Conservation (phyloP, 345 rosid species). For the Dovyalis caffra region DNA sequence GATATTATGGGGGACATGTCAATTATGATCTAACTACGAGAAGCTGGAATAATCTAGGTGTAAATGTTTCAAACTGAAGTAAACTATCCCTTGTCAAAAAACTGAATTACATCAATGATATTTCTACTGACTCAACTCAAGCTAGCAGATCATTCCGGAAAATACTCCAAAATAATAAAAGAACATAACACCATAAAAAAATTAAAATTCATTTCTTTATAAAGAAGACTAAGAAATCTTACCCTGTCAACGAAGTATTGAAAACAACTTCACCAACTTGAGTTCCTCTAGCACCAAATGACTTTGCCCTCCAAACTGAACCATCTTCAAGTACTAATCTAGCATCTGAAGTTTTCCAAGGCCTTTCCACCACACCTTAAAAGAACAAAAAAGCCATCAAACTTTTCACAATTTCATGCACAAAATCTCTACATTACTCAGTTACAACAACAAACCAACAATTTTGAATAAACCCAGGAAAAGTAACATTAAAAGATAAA, state of each 20-base stretch:
- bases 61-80: not conserved
- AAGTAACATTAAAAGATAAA: not conserved
- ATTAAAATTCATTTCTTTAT: not conserved
- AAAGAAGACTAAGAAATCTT: not conserved
- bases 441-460: not conserved
- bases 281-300: conserved; percentile 93
- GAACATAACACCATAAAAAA: not conserved
- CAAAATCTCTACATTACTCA: not conserved
- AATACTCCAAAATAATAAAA: not conserved
- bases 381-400: not conserved
- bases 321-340: conserved; percentile 94
- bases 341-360: conserved; percentile 81
- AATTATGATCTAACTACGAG: not conserved
- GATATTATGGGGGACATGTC: not conserved
- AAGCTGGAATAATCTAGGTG: not conserved
- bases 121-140: not conserved
- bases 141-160: not conserved
- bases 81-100: not conserved
- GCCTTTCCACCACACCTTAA: conserved; percentile 61
- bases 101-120: not conserved
- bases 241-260: conserved; percentile 96
- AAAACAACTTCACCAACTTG: conserved; percentile 96
- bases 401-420: not conserved
- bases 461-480: not conserved
- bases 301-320: conserved; percentile 89